Evolutionary conservation across 495 filamentous ascomycete species (phyloP).

Genomic region (Parachaetomium inaequale): DNA sequence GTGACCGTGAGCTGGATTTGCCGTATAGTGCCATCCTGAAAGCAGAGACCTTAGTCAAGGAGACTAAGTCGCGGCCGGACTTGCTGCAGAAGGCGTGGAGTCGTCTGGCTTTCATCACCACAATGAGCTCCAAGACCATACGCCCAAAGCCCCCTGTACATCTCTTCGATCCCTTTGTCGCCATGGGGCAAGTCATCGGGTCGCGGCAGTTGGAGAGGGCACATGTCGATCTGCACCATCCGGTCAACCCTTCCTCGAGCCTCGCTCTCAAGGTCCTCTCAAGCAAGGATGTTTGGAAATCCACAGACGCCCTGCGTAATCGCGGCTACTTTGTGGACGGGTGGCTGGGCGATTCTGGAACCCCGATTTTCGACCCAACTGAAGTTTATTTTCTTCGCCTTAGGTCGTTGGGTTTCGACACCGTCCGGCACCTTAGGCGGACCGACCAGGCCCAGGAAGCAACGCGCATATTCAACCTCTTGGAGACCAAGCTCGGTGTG

Average conservation of each 20-base stretch:
- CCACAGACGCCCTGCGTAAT: neutral
- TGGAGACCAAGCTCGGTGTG: neutral
- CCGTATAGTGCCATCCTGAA: conserved; percentile 37
- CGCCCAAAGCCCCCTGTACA: conserved; percentile 31
- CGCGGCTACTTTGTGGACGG: too few relatives aligned
- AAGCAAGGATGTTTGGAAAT: neutral
- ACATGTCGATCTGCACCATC: conserved; percentile 44
- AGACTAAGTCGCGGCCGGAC: conserved; percentile 1
- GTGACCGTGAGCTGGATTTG: conserved; percentile 29
- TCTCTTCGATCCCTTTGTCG: conserved; percentile 42
- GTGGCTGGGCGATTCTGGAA: too few relatives aligned
- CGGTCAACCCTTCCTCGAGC: conserved; percentile 33
- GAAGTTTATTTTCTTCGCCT: conserved; percentile 11
- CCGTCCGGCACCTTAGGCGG: conserved; percentile 25
- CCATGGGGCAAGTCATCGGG: conserved; percentile 23
- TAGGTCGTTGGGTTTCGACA: conserved; percentile 26
- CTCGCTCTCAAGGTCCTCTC: conserved; percentile 36
- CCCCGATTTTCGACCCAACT: too few relatives aligned
- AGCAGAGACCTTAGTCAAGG: conserved; percentile 27
- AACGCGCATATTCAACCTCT: conserved; percentile 16
- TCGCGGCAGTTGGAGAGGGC: conserved; percentile 26
- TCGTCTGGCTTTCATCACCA: conserved; percentile 33
- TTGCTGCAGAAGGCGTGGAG: conserved; percentile 30
- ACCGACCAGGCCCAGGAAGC: conserved; percentile 21
- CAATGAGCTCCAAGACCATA: conserved; percentile 29